These are phyloP conservation scores for Cichorium intybus DNA, from an alignment of 140 eudicot genomes.

Conservation along the genomic window DNA sequence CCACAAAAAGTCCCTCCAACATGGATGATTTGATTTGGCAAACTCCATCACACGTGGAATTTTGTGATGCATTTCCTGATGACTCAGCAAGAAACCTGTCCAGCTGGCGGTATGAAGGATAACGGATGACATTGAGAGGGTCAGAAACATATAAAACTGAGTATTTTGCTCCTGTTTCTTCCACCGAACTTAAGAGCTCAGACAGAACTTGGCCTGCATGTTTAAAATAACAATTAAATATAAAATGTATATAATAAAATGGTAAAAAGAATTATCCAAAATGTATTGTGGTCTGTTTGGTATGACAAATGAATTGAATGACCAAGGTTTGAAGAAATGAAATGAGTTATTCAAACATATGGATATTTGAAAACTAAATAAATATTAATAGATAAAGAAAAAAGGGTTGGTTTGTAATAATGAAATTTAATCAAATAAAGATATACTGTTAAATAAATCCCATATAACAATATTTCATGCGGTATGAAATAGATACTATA, in stretches of 20 bases:
- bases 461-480: too few species aligned
- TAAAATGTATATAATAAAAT: background rate
- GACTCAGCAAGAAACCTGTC: conserved; percentile 89
- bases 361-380: too few species aligned
- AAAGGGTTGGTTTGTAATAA: too few species aligned
- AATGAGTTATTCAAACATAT: too few species aligned
- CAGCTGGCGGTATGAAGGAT: conserved; percentile 53
- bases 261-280: background rate
- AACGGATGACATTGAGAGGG: conserved; percentile 41
- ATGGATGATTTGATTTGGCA: conserved; percentile 84
- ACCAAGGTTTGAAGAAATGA: too few species aligned
- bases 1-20: conserved; percentile 84
- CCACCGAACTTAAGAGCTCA: conserved; percentile 60
- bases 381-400: too few species aligned
- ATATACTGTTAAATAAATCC: too few species aligned
- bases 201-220: conserved; percentile 69
- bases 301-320: too few species aligned
- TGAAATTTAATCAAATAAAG: too few species aligned
- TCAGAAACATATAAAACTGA: conserved; percentile 85
- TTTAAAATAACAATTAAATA: conserved; percentile 5
- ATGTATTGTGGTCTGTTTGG: background rate
- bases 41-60: conserved; percentile 77
- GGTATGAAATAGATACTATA: too few species aligned
- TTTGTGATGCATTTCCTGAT: conserved; percentile 47
- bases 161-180: conserved; percentile 66